Base-by-base conservation (phyloP, 2,329 filamentous ascomycete species). In the Colletotrichum lentis region DNA sequence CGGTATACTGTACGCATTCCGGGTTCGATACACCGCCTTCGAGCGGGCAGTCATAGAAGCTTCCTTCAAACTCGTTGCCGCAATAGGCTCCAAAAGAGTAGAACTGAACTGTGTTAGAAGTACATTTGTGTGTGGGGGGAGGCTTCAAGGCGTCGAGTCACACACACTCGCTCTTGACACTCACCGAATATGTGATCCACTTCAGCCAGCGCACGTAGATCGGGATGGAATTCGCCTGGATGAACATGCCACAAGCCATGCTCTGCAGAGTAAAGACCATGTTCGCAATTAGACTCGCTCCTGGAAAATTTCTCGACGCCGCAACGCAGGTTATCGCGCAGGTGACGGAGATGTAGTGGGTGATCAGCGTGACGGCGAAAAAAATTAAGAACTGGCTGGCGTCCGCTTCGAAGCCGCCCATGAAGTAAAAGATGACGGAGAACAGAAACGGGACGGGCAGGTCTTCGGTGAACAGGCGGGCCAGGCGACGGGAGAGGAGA, bases 161-260 rank as follows among this genome's bases (percentile, higher is more conserved):
- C 14, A 20, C 2, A n/a, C n/a, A n/a, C n/a, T 47, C n/a, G 7
- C 78, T 5, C 18, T 78, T 5, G 74, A 4, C 73, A 75, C 81
- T 75, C 77, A 85, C 84, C 24, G 85, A 83, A 71, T 89, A 90
- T 1, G 87, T 85, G 27, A 84, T 83, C 81, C 88, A 91, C 74
- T 93, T 94, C 1, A 91, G 80, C 91, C 91, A 94, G 63, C 91
- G 84, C n/a, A 93, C 87, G 72, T 93, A 94, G 1, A 94, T 82
- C 0, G 91, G 90, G 3, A 94, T 91, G 5, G 89, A 88, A 61
- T 91, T 87, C 12, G 84, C 83, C 75, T 94, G 91, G 16, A 94
- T 87, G 71, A 94, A 94, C 76, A 90, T 93, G 1, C 91, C 91
- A 70, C 91, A 93, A 0, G 88, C 88, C 80, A 93, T 88, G 2